phyloP scores from a whole-genome alignment of 768 basidiomycete species.

The Sarcodon aspratus region DNA sequence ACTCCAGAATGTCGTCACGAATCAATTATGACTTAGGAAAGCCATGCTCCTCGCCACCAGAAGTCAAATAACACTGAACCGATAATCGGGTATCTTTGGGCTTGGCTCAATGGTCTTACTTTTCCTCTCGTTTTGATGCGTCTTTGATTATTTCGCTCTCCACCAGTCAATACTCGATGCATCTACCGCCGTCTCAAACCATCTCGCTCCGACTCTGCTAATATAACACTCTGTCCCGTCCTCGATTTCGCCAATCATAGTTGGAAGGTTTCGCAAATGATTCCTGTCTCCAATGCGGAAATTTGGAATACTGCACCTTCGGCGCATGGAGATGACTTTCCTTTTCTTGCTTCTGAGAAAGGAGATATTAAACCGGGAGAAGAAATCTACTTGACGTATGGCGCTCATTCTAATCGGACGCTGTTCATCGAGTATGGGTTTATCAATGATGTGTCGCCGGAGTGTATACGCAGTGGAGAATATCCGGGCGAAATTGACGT shows the following conservation, averaged over 20 bases:
- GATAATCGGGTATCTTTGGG: slow-evolving; percentile 57
- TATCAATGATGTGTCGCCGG: slow-evolving; percentile 28
- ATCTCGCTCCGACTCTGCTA: slow-evolving; percentile 46
- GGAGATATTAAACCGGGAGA: slow-evolving; percentile 32
- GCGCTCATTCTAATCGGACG: slow-evolving; percentile 62
- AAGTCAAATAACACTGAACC: background rate
- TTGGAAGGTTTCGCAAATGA: slow-evolving; percentile 27
- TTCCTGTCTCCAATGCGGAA: slow-evolving; percentile 22
- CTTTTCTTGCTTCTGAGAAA: slow-evolving; percentile 36
- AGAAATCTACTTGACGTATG: slow-evolving; percentile 74
- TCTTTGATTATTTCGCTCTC: slow-evolving; percentile 2
- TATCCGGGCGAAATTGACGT: slow-evolving; percentile 52
- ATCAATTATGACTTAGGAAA: background rate
- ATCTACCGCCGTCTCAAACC: slow-evolving; percentile 56
- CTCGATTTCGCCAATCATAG: slow-evolving; percentile 88
- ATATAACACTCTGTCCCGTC: slow-evolving; percentile 80
- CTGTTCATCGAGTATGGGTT: slow-evolving; percentile 92
- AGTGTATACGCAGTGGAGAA: slow-evolving; percentile 15
- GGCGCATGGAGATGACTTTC: slow-evolving; percentile 32
- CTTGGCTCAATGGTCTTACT: slow-evolving; percentile 74
- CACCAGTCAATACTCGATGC: slow-evolving; percentile 83
- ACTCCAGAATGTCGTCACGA: too few relatives aligned
- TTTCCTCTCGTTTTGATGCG: background rate
- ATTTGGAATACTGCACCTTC: slow-evolving; percentile 21
- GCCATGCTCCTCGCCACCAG: background rate